Conservation (phyloP, 2,329 filamentous ascomycete species). For the Monilinia laxa region DNA sequence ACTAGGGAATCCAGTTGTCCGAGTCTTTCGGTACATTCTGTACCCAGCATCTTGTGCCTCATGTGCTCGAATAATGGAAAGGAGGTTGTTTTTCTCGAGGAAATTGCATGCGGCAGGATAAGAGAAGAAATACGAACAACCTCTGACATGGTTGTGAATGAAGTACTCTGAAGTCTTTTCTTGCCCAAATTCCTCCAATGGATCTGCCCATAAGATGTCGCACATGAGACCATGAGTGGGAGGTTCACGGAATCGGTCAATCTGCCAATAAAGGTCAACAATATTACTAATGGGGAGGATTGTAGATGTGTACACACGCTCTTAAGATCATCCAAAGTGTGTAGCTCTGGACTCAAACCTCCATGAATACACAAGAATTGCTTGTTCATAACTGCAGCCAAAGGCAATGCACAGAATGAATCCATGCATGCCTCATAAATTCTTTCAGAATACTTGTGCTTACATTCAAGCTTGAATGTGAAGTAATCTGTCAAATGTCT, state of each 20-base stretch:
- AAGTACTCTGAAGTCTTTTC: slow-evolving; percentile 99
- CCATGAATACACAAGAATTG: slow-evolving; percentile 99
- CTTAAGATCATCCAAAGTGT: slow-evolving; percentile 92
- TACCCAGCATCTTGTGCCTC: slow-evolving; percentile 98
- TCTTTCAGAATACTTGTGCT: slow-evolving; percentile 97
- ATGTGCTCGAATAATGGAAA: slow-evolving; percentile 95
- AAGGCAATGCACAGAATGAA: slow-evolving; percentile 88
- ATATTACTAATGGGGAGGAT: neutral
- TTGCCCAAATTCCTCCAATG: slow-evolving; percentile 95
- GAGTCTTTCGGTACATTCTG: slow-evolving; percentile 98
- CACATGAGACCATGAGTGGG: slow-evolving; percentile 98
- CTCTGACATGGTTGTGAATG: slow-evolving; percentile 95
- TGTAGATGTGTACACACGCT: slow-evolving; percentile 55
- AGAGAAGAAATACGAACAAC: slow-evolving; percentile 99
- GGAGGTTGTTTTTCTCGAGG: slow-evolving; percentile 96
- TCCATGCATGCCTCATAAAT: slow-evolving; percentile 99
- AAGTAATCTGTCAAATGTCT: slow-evolving; percentile 99
- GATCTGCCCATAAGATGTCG: slow-evolving; percentile 98
- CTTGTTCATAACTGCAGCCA: slow-evolving; percentile 99
- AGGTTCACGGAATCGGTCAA: slow-evolving; percentile 96
- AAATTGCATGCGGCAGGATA: slow-evolving; percentile 97
- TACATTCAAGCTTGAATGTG: slow-evolving; percentile 99
- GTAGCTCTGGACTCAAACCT: slow-evolving; percentile 90
- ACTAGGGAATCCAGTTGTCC: slow-evolving; percentile 96
- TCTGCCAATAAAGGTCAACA: slow-evolving; percentile 50